Percentiles rank a stretch among this genome's conserved stretches.
phyloP scores from a whole-genome alignment of 129 eudicot genomes.

The Cynara cardunculus region DNA sequence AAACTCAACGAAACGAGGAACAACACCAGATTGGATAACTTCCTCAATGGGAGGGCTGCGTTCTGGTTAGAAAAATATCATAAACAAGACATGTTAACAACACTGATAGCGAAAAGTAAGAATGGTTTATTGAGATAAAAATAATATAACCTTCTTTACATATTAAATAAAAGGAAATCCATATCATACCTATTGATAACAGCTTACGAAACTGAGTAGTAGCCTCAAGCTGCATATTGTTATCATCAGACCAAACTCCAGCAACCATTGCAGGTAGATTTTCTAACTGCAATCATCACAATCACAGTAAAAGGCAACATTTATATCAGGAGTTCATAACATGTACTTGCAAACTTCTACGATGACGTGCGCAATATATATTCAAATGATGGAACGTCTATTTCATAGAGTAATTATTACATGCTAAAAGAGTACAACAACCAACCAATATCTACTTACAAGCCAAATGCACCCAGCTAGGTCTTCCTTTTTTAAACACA shows the following conservation, averaged over 20 bases:
- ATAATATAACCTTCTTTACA: neutral
- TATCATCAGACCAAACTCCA: slow-evolving; percentile 68
- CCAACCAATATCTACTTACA: neutral
- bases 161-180: neutral
- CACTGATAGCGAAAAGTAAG: neutral
- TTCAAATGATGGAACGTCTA: neutral
- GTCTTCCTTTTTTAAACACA: neutral
- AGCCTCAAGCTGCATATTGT: slow-evolving; percentile 56
- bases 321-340: neutral
- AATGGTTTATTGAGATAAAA: neutral
- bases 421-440: neutral
- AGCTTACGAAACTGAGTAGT: slow-evolving; percentile 70
- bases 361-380: neutral
- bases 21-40: slow-evolving; percentile 57
- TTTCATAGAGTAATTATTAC: neutral
- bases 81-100: neutral
- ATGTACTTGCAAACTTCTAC: neutral
- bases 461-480: neutral
- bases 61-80: slow-evolving; percentile 24
- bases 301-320: neutral
- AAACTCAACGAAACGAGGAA: slow-evolving; percentile 57
- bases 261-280: slow-evolving; percentile 62
- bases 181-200: slow-evolving; percentile 49
- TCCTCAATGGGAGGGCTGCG: slow-evolving; percentile 70
- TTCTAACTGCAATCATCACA: slow-evolving; percentile 40